A percentile compares a stretch with the other conserved stretches of the same genome.
Evolutionary conservation across 305 asterid species (phyloP).

Genomic region (Solanum hybrid): DNA sequence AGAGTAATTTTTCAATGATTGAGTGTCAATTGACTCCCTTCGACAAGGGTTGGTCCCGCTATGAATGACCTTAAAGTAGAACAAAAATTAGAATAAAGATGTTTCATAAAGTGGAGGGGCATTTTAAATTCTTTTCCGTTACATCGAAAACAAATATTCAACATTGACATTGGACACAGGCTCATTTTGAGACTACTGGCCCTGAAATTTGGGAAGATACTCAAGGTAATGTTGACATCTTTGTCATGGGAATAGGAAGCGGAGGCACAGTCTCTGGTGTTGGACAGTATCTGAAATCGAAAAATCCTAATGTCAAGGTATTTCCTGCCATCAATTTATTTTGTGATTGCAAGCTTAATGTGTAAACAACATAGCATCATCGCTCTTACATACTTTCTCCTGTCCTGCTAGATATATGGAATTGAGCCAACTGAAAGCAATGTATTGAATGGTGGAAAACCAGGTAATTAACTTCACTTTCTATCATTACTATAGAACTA

Average conservation of each 20-base stretch:
- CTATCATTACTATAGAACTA: background rate
- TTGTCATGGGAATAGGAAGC: conserved; percentile 88
- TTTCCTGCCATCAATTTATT: background rate
- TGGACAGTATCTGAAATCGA: conserved; percentile 74
- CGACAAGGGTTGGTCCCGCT: background rate
- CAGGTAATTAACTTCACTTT: conserved; percentile 35
- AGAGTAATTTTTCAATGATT: background rate
- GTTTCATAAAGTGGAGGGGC: background rate
- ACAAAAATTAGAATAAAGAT: background rate
- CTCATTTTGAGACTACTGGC: conserved; percentile 91
- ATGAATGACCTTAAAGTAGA: background rate
- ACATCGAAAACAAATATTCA: background rate
- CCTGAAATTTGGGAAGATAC: conserved; percentile 99
- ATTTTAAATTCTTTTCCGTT: background rate
- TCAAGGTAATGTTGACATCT: conserved; percentile 77
- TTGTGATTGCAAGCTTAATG: background rate
- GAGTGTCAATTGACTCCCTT: background rate
- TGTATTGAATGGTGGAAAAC: conserved; percentile 85
- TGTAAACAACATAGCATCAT: background rate
- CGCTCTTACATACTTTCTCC: background rate
- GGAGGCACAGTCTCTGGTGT: conserved; percentile 97
- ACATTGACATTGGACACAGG: conserved; percentile 27
- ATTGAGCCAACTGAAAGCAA: conserved; percentile 89
- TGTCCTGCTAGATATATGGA: conserved; percentile 58
- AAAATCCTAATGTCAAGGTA: conserved; percentile 73